Evolutionary conservation across 768 basidiomycete species (phyloP), one percentile per base, ranked within the genome.

Genomic region (Termitomyces sp.): DNA sequence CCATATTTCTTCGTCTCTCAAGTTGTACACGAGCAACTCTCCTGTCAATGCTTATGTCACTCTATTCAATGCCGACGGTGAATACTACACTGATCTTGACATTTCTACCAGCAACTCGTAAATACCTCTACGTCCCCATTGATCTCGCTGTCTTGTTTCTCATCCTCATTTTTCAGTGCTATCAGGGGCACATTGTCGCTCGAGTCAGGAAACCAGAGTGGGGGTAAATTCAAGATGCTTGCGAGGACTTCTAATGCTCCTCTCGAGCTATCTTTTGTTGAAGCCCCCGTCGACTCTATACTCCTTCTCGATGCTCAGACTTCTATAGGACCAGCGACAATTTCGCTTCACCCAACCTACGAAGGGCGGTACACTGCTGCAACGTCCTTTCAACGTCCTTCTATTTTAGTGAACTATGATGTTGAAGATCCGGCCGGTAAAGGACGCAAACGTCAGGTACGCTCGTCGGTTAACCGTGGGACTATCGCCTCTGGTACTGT

Each of bases 21-120:
- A 45, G 4, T 59, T 78, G n/a, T n/a, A 62, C 13, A 77, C 78
- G n/a, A 62, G 72, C 22, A 83, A 84, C 61, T 72, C 72, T 1
- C 67, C 52, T 2, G 76, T 87, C 54, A 54, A 70, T 4, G 71
- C 73, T 0, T 65, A 67, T 18, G 76, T 84, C 27, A 72, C 68
- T 31, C 60, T 86, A 46, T 58, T 66, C 60, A 72, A 62, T 69
- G 75, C 63, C 53, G 60, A 63, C 45, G 67, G 61, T 36, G 64
- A 58, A n/a, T 52, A 55, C 7, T 56, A 63, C 20, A 67, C 73
- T 1, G 66, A 74, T 9, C 54, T 69, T 47, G 34, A 68, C 67
- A 58, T 66, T 20, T 65, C 55, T 31, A 76, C 78, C 0, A 65
- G 61, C 13, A 79, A 83, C 54, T 75, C 73, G 83, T 82, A 65